A percentile compares a stretch with the other conserved stretches of the same genome.
Conservation (phyloP, 208 protist species). For the Vickermania ingenoplastis region DNA sequence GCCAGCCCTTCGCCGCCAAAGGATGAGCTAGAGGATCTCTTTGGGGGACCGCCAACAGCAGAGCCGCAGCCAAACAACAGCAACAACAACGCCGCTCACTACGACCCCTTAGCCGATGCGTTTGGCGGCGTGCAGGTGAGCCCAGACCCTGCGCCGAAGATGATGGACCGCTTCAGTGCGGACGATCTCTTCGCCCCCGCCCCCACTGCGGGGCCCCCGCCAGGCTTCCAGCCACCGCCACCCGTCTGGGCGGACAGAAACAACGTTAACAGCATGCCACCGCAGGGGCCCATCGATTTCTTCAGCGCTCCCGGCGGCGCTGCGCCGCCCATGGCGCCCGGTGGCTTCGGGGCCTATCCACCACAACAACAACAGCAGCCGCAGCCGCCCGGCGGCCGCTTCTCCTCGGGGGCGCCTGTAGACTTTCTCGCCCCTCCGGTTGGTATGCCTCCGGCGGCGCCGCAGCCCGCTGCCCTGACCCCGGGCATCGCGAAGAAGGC, state of each 20-base stretch:
- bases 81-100: background rate
- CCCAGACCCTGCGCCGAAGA: conserved; percentile 9
- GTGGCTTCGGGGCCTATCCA: background rate
- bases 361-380: background rate
- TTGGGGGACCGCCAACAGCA: conserved; percentile 16
- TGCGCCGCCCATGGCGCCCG: no score
- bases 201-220: background rate
- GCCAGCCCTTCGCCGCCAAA: conserved; percentile 8
- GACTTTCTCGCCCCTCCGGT: background rate
- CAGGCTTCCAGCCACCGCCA: background rate
- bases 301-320: no score
- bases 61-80: background rate
- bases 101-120: background rate
- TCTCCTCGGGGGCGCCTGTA: no score
- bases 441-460: background rate
- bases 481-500: conserved; percentile 6
- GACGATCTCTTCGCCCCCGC: conserved; percentile 35
- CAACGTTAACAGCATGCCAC: no score
- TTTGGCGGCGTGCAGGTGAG: conserved; percentile 5
- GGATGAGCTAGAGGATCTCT: conserved; percentile 71
- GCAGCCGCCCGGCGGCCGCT: no score
- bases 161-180: conserved; percentile 12
- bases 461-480: background rate
- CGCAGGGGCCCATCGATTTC: no score
- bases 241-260: no score